phyloP scores from a whole-genome alignment of 306 rosid species.

The Gynostemma pentaphyllum region DNA sequence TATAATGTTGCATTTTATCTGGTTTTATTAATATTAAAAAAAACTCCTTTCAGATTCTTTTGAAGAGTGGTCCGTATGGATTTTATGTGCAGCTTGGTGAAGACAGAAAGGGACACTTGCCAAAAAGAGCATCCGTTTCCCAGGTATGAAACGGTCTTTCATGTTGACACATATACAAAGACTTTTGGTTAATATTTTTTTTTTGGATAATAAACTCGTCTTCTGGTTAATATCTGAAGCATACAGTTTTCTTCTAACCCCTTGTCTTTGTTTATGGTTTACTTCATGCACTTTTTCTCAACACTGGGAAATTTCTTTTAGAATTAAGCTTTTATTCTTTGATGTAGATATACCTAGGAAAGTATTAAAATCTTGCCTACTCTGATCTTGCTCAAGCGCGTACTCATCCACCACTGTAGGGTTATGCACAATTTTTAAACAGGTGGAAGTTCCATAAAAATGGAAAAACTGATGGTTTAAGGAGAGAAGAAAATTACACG shows the following conservation, averaged over 20 bases:
- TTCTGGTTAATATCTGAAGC: not conserved
- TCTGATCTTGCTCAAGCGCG: not conserved
- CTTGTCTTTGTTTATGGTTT: not conserved
- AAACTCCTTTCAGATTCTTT: constrained; percentile 46
- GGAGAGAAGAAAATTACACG: no score
- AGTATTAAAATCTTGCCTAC: not conserved
- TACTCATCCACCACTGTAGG: not conserved
- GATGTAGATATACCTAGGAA: not conserved
- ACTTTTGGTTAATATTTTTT: no score
- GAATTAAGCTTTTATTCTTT: not conserved
- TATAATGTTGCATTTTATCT: constrained; percentile 7
- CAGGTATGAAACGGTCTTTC: constrained; percentile 39
- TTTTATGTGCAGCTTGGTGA: constrained; percentile 88
- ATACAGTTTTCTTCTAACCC: not conserved
- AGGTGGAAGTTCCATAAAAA: not conserved
- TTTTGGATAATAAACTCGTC: no score
- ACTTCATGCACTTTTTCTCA: not conserved
- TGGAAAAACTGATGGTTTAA: not conserved
- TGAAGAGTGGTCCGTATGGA: constrained; percentile 88
- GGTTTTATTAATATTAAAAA: not conserved
- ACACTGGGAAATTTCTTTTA: not conserved
- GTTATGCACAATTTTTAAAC: not conserved
- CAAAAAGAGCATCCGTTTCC: constrained; percentile 68
- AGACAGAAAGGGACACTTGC: constrained; percentile 63
- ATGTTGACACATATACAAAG: not conserved